Conservation (phyloP, 1,284 basidiomycete species). For the Pseudozyma pruni region DNA sequence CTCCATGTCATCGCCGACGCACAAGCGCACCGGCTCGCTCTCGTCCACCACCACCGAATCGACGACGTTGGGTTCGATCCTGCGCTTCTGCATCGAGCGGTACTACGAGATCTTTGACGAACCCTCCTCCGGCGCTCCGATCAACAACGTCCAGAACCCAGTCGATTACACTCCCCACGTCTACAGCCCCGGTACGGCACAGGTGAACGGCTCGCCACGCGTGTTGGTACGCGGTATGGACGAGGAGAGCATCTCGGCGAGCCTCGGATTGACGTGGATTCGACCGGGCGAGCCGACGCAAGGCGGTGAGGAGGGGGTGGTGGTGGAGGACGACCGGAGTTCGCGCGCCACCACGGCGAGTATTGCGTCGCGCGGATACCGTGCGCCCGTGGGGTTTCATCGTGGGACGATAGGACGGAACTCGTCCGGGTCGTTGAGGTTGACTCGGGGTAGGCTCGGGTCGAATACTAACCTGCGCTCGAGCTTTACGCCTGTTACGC, state of each 20-base stretch:
- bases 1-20: conserved; percentile 71
- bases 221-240: too few relatives aligned
- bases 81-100: conserved; percentile 80
- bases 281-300: too few relatives aligned
- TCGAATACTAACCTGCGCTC: conserved; percentile 27
- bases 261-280: conserved; percentile 15
- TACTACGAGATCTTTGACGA: conserved; percentile 84
- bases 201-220: background rate
- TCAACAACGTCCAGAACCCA: conserved; percentile 26
- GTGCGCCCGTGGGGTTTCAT: conserved; percentile 7
- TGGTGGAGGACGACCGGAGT: conserved; percentile 7
- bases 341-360: conserved; percentile 21
- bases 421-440: conserved; percentile 29
- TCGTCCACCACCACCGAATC: background rate
- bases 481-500: conserved; percentile 12
- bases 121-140: conserved; percentile 11
- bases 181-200: too few relatives aligned
- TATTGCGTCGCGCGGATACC: conserved; percentile 24
- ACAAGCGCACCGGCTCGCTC: conserved; percentile 11
- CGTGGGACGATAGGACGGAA: conserved; percentile 28
- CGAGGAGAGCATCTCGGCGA: background rate
- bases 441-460: conserved; percentile 33
- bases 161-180: conserved; percentile 18
- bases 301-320: background rate
- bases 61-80: conserved; percentile 78